Conservation (phyloP, 148 eudicot species). For the Hydrangea macrophylla region DNA sequence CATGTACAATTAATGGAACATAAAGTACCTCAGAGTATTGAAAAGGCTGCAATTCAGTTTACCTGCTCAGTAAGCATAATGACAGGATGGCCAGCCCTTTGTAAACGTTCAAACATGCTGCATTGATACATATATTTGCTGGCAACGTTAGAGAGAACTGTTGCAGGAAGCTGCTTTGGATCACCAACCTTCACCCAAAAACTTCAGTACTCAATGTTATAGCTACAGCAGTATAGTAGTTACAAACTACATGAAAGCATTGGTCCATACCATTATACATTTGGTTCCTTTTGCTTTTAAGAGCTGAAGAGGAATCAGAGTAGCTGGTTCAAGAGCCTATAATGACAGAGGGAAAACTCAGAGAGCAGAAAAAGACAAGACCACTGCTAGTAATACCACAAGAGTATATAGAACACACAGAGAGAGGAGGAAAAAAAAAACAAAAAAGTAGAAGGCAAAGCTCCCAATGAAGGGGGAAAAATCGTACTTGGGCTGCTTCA, state of each 20-base stretch:
- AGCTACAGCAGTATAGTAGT: not conserved
- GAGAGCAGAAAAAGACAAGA: constrained; percentile 7
- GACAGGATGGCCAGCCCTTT: constrained; percentile 92
- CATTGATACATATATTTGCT: constrained; percentile 84
- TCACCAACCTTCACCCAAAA: constrained; percentile 81
- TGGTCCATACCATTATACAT: constrained; percentile 79
- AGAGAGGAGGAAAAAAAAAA: not conserved
- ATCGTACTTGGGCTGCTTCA: constrained; percentile 95
- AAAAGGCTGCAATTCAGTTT: constrained; percentile 20
- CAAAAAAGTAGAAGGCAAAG: too few relatives aligned
- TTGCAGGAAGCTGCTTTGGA: constrained; percentile 99
- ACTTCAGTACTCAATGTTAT: not conserved
- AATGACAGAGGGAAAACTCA: constrained; percentile 11
- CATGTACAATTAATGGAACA: constrained; percentile 5
- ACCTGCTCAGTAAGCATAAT: constrained; percentile 94
- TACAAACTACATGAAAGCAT: not conserved
- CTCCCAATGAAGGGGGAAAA: constrained; percentile 18
- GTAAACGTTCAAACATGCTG: constrained; percentile 99
- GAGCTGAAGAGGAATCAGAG: constrained; percentile 91
- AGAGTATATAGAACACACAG: not conserved
- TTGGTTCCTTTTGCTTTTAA: constrained; percentile 78
- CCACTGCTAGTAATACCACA: not conserved
- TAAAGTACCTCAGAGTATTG: constrained; percentile 7
- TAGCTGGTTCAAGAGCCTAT: constrained; percentile 98
- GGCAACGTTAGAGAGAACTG: constrained; percentile 94